Evolutionary conservation across 495 filamentous ascomycete genomes (phyloP), one percentile per base, ranked within the genome.

Genomic region (Hypoxylon rickii): DNA sequence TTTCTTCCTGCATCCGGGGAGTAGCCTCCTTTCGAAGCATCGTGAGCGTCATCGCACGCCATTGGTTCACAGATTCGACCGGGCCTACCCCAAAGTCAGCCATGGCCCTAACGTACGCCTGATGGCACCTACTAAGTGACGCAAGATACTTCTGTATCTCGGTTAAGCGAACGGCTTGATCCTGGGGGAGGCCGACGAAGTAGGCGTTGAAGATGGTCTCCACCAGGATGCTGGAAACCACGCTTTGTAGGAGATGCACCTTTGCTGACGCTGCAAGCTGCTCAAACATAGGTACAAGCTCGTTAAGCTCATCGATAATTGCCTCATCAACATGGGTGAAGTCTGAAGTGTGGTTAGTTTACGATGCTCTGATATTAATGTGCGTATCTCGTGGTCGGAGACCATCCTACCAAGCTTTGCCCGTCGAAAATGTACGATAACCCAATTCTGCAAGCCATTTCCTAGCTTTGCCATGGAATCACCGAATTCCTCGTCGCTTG

Each of bases 381-480:
- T 38, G 19, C 44, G 51, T 22, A 21, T 15, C 24, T 38, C 11
- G 29, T 43, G 13, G 19, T 22, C 16, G 41, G 49, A 8, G 22
- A n/a, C n/a, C 39, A 51, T 65, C 74, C 19, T 65, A 79, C 78
- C 76, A 58, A 83, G 65, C 61, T 69, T 80, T 4, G 73, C 72
- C 65, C 73, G 73, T 52, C 81, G 70, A 42, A 83, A 83, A 65
- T 79, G 70, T 17, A 76, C 72, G 46, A 83, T 75, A 8, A 80
- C 75, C 81, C 81, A 84, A 56, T 81, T 81, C 70, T 84, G 81
- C 68, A 84, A 64, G 44, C 74, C 74, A 61, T 81, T 82, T 22
- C 76, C 78, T 40, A 84, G 55, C 61, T 69, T 71, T 45, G 69
- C 58, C 73, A 78, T 73, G 15, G 65, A 59, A 42, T 78, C 75